These are phyloP conservation scores for Lojkania enalia DNA, from an alignment of 2,329 filamentous ascomycete species.

Conservation along the genomic window DNA sequence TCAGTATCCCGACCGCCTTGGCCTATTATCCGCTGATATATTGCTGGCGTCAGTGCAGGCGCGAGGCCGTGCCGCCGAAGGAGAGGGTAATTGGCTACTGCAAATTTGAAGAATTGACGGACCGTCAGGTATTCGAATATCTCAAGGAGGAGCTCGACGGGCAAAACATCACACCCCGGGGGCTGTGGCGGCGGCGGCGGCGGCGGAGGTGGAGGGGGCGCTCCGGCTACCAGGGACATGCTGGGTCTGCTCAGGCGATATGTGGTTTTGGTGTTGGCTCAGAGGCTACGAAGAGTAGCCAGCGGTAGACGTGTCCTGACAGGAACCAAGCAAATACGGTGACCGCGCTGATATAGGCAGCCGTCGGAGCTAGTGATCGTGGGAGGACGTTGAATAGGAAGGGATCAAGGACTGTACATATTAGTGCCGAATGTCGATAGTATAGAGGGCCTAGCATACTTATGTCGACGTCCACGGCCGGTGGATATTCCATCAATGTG, in stretches of 20 bases:
- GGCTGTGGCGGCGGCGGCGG: conserved; percentile 20
- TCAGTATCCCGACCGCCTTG: conserved; percentile 15
- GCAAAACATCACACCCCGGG: conserved; percentile 45
- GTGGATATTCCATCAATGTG: conserved; percentile 73
- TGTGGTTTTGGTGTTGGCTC: conserved; percentile 33
- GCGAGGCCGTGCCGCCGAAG: conserved; percentile 43
- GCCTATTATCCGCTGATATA: conserved; percentile 28
- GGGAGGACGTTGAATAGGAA: conserved; percentile 81
- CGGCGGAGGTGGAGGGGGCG: conserved; percentile 20
- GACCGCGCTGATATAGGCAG: conserved; percentile 67
- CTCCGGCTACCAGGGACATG: conserved; percentile 31
- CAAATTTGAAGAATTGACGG: conserved; percentile 50
- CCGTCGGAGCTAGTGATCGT: conserved; percentile 72
- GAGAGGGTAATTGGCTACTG: conserved; percentile 51
- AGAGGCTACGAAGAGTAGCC: conserved; percentile 26
- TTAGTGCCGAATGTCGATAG: conserved; percentile 15
- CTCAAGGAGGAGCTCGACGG: conserved; percentile 52
- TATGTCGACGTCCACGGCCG: conserved; percentile 74
- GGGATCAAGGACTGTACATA: conserved; percentile 72
- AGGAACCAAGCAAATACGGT: conserved; percentile 57
- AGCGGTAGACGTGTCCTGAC: conserved; percentile 49
- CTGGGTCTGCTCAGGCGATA: conserved; percentile 29
- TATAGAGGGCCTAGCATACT: conserved; percentile 43
- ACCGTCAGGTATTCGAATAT: conserved; percentile 48
- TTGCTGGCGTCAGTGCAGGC: conserved; percentile 31